phyloP scores from a whole-genome alignment of 371 early-diverging fungal species.

The Zychaea mexicana region DNA sequence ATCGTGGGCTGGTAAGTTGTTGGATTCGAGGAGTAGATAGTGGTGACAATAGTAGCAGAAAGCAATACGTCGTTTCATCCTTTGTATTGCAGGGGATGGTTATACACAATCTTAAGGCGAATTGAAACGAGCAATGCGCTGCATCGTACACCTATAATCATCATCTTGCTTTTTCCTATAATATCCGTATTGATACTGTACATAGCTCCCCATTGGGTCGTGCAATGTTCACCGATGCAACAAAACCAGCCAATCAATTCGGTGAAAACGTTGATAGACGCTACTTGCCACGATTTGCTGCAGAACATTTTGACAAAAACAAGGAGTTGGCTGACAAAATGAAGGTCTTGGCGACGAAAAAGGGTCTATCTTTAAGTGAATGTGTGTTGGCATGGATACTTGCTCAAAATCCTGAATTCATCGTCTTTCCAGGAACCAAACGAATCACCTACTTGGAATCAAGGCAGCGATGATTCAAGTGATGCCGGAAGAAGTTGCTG shows the following conservation, averaged over 20 bases:
- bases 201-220: constrained; percentile 55
- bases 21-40: too few species aligned
- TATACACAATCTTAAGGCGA: too few species aligned
- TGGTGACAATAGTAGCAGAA: too few species aligned
- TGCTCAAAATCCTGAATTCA: constrained; percentile 39
- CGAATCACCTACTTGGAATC: constrained; percentile 49
- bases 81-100: too few species aligned
- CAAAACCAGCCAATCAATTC: constrained; percentile 49
- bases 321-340: constrained; percentile 54
- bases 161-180: background rate
- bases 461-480: constrained; percentile 37
- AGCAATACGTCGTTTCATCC: too few species aligned
- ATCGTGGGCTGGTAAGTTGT: constrained; percentile 48
- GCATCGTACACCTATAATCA: too few species aligned
- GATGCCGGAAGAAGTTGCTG: constrained; percentile 44
- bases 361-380: constrained; percentile 43
- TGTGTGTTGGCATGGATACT: constrained; percentile 65
- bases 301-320: constrained; percentile 55
- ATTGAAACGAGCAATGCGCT: too few species aligned
- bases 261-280: constrained; percentile 47
- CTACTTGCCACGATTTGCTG: constrained; percentile 47
- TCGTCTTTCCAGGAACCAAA: constrained; percentile 62
- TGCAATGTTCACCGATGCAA: constrained; percentile 58
- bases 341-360: constrained; percentile 41
- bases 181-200: background rate